A percentile compares a stretch with the other conserved stretches of the same genome.
These are phyloP conservation scores for Wilcoxina mikolae DNA, from an alignment of 495 filamentous ascomycete genomes.

Conservation along the genomic window DNA sequence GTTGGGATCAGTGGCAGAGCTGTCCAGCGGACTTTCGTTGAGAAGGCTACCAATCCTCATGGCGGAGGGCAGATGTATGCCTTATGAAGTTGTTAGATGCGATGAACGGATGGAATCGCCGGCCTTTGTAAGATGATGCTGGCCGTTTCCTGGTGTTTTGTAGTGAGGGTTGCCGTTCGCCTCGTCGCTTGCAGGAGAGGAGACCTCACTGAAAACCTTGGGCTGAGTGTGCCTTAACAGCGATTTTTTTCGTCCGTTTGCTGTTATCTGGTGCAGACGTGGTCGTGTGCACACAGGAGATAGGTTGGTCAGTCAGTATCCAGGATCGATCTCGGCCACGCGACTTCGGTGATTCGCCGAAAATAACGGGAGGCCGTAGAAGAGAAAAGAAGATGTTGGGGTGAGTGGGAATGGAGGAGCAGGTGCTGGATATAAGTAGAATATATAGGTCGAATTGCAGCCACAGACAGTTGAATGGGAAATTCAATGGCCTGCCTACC, in stretches of 20 bases:
- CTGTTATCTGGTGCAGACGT: not conserved
- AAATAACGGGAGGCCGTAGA: conserved; percentile 1
- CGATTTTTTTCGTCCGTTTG: conserved; percentile 5
- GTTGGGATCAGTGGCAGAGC: not conserved
- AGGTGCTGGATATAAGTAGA: not conserved
- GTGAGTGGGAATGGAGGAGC: not conserved
- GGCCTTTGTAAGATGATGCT: not conserved
- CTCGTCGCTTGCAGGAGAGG: not conserved
- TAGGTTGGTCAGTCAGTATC: not conserved
- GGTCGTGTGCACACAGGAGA: conserved; percentile 7
- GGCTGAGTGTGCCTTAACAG: not conserved
- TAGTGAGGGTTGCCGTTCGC: not conserved
- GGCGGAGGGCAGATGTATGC: not conserved
- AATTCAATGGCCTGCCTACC: no score
- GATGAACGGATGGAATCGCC: not conserved
- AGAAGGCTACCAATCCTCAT: conserved; percentile 9
- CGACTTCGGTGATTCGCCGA: conserved; percentile 8
- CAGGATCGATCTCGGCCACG: conserved; percentile 1
- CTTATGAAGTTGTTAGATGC: not conserved
- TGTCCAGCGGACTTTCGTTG: conserved; percentile 3
- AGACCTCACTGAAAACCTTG: not conserved
- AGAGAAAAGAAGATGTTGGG: not conserved
- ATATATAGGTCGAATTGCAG: conserved; percentile 4
- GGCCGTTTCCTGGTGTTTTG: not conserved
- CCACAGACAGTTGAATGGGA: no score